A percentile compares a stretch with the other conserved stretches of the same genome.
Conservation (phyloP, 2,329 filamentous ascomycete species). For the Monosporascus sp. region DNA sequence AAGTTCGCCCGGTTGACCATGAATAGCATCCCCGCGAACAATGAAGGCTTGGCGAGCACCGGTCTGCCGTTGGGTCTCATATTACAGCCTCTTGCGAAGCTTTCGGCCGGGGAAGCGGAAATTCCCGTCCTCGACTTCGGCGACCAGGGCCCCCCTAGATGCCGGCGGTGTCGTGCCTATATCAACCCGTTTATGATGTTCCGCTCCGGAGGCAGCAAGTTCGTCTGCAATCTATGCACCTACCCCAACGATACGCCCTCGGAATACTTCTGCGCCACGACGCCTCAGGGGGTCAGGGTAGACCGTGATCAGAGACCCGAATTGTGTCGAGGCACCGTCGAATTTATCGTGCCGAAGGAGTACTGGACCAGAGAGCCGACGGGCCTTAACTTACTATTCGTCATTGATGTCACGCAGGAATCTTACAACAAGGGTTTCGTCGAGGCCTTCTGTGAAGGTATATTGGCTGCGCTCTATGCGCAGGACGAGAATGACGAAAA, state of each 20-base stretch:
- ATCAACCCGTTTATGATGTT: constrained; percentile 99
- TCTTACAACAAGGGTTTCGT: constrained; percentile 86
- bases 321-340: constrained; percentile 84
- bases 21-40: constrained; percentile 83
- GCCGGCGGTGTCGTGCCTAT: constrained; percentile 87
- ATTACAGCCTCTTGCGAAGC: constrained; percentile 78
- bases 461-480: constrained; percentile 79
- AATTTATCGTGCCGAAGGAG: constrained; percentile 95
- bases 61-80: constrained; percentile 82
- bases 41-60: constrained; percentile 74
- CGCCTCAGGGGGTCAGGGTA: constrained; percentile 77
- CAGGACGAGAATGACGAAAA: constrained; percentile 49
- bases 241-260: constrained; percentile 91
- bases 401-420: constrained; percentile 91
- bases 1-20: constrained; percentile 88
- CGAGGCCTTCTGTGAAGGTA: constrained; percentile 84
- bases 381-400: constrained; percentile 79
- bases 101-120: constrained; percentile 78
- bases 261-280: constrained; percentile 91
- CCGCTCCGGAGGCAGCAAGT: constrained; percentile 86
- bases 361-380: constrained; percentile 97
- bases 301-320: constrained; percentile 88
- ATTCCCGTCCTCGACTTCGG: constrained; percentile 95
- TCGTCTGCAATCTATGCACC: constrained; percentile 96
- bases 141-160: constrained; percentile 82